phyloP scores from a whole-genome alignment of 495 filamentous ascomycete species.

The Aspergillus wentii region DNA sequence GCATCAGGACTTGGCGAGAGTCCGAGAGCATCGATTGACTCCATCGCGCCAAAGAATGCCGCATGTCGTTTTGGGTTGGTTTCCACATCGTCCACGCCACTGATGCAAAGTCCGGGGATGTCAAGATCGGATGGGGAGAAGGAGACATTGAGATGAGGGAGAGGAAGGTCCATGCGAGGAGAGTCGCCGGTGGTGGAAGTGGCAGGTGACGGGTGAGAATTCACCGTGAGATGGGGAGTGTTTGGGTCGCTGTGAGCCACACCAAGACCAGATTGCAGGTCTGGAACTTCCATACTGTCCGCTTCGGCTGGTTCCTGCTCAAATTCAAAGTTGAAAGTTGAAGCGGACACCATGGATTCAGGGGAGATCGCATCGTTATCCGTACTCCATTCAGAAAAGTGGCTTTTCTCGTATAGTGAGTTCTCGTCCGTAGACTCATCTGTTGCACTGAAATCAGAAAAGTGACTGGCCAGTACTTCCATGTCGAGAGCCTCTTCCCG shows the following conservation, averaged over 20 bases:
- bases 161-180: slow-evolving; percentile 20
- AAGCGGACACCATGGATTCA: slow-evolving; percentile 35
- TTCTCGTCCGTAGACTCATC: slow-evolving; percentile 25
- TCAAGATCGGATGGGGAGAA: slow-evolving; percentile 26
- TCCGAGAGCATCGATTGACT: slow-evolving; percentile 26
- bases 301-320: slow-evolving; percentile 8
- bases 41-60: slow-evolving; percentile 33
- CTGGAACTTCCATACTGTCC: slow-evolving; percentile 22
- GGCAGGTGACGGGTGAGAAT: slow-evolving; percentile 33
- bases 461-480: slow-evolving; percentile 33
- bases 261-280: slow-evolving; percentile 19
- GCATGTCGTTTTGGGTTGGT: slow-evolving; percentile 44
- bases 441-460: slow-evolving; percentile 38
- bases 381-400: slow-evolving; percentile 46
- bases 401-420: slow-evolving; percentile 29
- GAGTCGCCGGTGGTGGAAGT: slow-evolving; percentile 26
- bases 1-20: slow-evolving; percentile 20
- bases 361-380: slow-evolving; percentile 33
- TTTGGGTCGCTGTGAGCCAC: slow-evolving; percentile 28
- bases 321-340: slow-evolving; percentile 23
- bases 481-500: slow-evolving; percentile 28
- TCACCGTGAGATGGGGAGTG: slow-evolving; percentile 33
- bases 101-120: slow-evolving; percentile 31
- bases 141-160: slow-evolving; percentile 28
- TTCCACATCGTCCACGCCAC: slow-evolving; percentile 33